Base-by-base conservation (phyloP, 2,329 filamentous ascomycete species). In the Lasiodiplodia sp. region DNA sequence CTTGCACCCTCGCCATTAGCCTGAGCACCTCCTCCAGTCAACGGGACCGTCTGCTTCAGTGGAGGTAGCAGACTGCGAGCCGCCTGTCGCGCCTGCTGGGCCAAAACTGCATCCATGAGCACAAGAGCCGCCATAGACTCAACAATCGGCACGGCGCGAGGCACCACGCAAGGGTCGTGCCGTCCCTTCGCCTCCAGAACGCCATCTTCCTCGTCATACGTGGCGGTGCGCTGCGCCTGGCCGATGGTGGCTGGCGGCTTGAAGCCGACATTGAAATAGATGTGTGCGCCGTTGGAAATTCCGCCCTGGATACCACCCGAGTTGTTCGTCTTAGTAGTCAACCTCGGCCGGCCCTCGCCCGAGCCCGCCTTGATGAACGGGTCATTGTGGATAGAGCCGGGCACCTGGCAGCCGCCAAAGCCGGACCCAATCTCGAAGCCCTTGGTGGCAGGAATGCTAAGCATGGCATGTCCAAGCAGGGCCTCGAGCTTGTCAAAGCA, bases 401-500 rank as follows among this genome's bases (percentile, higher is more conserved):
- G 91, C 49, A 98, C 87, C 78, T 94, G 91, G 75, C 91, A 92
- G 69, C 96, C 95, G 63, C 87, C 90, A 79, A 98, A 98, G 14
- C 96, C 96, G 66, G 92, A 97, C 67, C 96, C 96, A 72, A 98
- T 91, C 79, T 98, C 95, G 77, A 98, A 98, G 67, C 92, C 95
- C 83, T 98, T 99, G 47, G 92, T 95, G 3, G 96, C 94, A 5
- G 96, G 96, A 75, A 98, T 97, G 78, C 90, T 93, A 71, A 98
- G 87, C 92, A 99, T 98, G 62, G 92, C 96, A 77, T 98, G 95
- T 31, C 89, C 94, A 57, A 99, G 89, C 78, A 88, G 88, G 8
- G 96, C 96, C 84, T 99, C 94, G 55, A 98, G 86, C 85, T 98
- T 98, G 81, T 97, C 93, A 80, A 99, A 98, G 80, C 89, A 92